Conservation (phyloP, 768 basidiomycete species). For the Rhodosporidiobolus odoratus region DNA sequence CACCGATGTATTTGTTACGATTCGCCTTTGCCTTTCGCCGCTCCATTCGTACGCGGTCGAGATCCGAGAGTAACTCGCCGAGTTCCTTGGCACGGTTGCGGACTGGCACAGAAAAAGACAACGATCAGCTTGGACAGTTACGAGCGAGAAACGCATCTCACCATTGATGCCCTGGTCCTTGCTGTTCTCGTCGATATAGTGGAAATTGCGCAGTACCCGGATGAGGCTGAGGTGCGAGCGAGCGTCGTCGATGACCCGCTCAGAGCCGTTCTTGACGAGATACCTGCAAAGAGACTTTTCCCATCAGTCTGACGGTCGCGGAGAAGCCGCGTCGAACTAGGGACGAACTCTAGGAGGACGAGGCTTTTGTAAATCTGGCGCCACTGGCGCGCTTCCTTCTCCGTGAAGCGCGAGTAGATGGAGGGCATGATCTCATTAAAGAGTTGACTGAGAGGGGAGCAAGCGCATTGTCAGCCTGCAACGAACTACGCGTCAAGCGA, state of each 20-base stretch:
- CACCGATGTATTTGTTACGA: conserved; percentile 80
- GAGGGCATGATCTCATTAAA: conserved; percentile 99
- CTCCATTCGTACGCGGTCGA: conserved; percentile 82
- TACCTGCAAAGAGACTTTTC: conserved; percentile 53
- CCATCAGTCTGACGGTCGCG: conserved; percentile 57
- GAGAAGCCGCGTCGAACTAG: not conserved
- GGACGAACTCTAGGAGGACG: conserved; percentile 20
- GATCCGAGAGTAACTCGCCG: conserved; percentile 82
- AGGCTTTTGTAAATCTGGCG: conserved; percentile 91
- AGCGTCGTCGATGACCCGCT: conserved; percentile 96
- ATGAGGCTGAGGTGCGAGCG: conserved; percentile 88
- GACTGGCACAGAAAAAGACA: conserved; percentile 53
- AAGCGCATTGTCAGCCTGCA: not conserved
- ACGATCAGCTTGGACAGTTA: not conserved
- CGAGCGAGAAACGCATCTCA: conserved; percentile 47
- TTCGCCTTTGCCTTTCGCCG: conserved; percentile 88
- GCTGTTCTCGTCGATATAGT: conserved; percentile 96
- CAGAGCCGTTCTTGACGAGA: conserved; percentile 91
- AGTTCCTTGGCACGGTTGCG: conserved; percentile 90
- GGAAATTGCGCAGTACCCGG: conserved; percentile 96
- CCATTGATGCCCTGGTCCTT: conserved; percentile 98
- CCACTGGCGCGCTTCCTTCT: conserved; percentile 98
- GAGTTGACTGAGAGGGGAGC: conserved; percentile 57
- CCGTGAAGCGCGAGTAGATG: conserved; percentile 89
- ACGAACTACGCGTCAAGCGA: not conserved